Evolutionary conservation across 441 rosid species (phyloP), one percentile per base, ranked within the genome.

Genomic region (Erodium moschatum): DNA sequence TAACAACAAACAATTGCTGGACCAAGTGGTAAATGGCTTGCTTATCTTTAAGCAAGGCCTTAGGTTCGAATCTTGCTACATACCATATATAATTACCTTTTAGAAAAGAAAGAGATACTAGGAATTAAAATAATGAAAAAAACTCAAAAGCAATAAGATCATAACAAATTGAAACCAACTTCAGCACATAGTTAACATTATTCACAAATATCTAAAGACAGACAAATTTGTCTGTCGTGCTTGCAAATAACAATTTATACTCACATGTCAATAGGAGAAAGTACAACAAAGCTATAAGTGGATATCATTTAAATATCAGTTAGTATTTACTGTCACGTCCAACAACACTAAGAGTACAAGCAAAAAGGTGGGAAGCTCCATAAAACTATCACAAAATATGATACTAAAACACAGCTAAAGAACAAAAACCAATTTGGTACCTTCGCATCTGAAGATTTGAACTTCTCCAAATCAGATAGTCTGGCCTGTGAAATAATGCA

Each of bases 401-500:
- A 19, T 29, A 60, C 64, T 60, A 60, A 6, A 24, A 60, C 4
- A 60, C 13, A 60, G 13, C 24, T 60, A 10, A 20, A 60, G 31
- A 24, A 24, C 18, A 19, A 9, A 20, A 60, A 60, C 5, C 64
- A 8, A 2, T 66, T 73, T 27, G 60, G 65, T 80, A 90, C 99
- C 98, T 89, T 86, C 40, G 76, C 76, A 81, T 84, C 85, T 68
- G 86, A 78, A 67, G 86, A 71, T 74, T 77, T 82, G 33, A 80
- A 78, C 44, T 40, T 40, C 74, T 86, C 96, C 75, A 90, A 67
- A 77, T 86, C 97, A 72, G 88, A 82, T 31, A 90, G 86, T 74
- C 84, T 85, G 67, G 91, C 87, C 99, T 95, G 83, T 56, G 50
- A 77, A 68, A 65, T n/a, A 27, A 65, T 66, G 9, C 44, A 75